phyloP scores from a whole-genome alignment of 208 protist genomes.

The Jaenimonas drosophilae region DNA sequence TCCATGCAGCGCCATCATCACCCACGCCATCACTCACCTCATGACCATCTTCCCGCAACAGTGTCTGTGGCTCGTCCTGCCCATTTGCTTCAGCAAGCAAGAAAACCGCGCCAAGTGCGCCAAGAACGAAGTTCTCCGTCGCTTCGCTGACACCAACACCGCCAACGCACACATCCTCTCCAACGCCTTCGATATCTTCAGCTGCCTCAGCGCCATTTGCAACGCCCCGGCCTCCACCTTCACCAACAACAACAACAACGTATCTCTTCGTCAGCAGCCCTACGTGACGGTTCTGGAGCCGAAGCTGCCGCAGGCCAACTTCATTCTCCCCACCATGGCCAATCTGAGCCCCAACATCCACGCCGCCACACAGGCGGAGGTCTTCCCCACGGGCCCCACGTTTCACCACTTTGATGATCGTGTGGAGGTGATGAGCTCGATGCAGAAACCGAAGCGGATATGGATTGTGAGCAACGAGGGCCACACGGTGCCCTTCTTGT shows the following conservation, averaged over 20 bases:
- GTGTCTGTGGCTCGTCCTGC: slow-evolving; percentile 80
- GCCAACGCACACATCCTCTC: slow-evolving; percentile 24
- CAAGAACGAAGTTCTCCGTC: slow-evolving; percentile 30
- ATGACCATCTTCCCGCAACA: slow-evolving; percentile 75
- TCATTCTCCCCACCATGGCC: slow-evolving; percentile 62
- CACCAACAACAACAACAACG: slow-evolving; percentile 10
- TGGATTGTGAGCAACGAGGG: slow-evolving; percentile 69
- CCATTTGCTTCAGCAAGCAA: slow-evolving; percentile 60
- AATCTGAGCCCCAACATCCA: slow-evolving; percentile 64
- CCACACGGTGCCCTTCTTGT: slow-evolving; percentile 72
- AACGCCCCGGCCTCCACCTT: slow-evolving; percentile 36
- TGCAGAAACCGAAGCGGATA: slow-evolving; percentile 91
- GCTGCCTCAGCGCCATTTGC: slow-evolving; percentile 68
- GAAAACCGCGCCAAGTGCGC: slow-evolving; percentile 19
- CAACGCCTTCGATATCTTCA: slow-evolving; percentile 46
- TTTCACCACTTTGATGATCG: slow-evolving; percentile 67
- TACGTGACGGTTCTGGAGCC: slow-evolving; percentile 48
- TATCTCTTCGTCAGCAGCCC: slow-evolving; percentile 29
- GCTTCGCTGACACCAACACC: slow-evolving; percentile 22
- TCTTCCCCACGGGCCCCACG: slow-evolving; percentile 47
- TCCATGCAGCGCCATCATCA: slow-evolving; percentile 33
- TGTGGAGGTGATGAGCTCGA: slow-evolving; percentile 78
- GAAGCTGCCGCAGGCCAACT: slow-evolving; percentile 23
- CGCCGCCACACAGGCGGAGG: slow-evolving; percentile 7
- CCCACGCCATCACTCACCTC: slow-evolving; percentile 42